phyloP scores from a whole-genome alignment of 768 basidiomycete genomes.

The Tulasnella sp. region DNA sequence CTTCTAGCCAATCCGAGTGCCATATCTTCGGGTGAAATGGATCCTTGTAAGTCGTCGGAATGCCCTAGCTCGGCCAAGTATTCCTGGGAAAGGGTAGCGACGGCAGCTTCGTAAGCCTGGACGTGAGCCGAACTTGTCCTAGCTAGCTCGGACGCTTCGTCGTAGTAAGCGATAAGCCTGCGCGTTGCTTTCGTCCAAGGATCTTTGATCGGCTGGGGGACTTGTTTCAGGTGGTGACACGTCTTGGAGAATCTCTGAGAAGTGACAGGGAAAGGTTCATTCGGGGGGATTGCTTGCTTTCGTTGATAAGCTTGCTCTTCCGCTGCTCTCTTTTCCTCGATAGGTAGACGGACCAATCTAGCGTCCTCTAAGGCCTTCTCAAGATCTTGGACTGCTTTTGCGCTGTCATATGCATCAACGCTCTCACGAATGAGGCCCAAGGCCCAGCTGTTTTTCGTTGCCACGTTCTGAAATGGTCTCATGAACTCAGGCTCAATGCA shows the following conservation, averaged over 20 bases:
- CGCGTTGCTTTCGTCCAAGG: constrained; percentile 51
- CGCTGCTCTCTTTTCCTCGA: neutral
- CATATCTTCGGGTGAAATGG: constrained; percentile 51
- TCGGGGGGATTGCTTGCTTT: neutral
- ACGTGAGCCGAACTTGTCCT: constrained; percentile 58
- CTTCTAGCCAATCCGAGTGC: constrained; percentile 58
- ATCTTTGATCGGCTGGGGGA: constrained; percentile 8
- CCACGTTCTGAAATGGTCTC: too few relatives aligned
- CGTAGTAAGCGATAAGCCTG: constrained; percentile 49
- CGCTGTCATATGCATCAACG: neutral
- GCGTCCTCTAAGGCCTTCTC: neutral
- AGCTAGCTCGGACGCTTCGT: constrained; percentile 48
- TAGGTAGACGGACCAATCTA: neutral
- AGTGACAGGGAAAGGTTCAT: neutral
- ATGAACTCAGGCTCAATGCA: too few relatives aligned
- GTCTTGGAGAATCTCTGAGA: neutral
- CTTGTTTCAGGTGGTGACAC: constrained; percentile 37
- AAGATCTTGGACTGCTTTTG: neutral
- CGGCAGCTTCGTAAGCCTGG: constrained; percentile 64
- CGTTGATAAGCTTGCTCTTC: neutral
- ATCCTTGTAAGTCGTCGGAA: constrained; percentile 45
- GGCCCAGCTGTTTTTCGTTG: too few relatives aligned
- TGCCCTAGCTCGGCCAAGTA: constrained; percentile 47
- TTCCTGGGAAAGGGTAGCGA: constrained; percentile 55
- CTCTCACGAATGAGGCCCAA: too few relatives aligned